These are phyloP conservation scores for Hypseocharis bilobata DNA, from an alignment of 441 rosid species.

Conservation along the genomic window DNA sequence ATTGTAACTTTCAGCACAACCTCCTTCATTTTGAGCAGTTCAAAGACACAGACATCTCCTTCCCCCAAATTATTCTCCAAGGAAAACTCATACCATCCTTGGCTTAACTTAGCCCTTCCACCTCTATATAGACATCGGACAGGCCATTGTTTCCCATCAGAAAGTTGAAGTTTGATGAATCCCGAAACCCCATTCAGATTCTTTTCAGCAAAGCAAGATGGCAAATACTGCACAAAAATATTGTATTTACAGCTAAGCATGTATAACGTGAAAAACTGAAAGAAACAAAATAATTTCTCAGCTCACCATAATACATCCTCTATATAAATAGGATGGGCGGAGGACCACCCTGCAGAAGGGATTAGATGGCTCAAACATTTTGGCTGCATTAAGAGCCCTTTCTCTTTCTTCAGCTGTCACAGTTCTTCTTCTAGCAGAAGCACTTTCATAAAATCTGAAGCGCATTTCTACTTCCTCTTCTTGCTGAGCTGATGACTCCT, in stretches of 20 bases:
- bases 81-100: conserved; percentile 89
- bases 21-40: conserved; percentile 64
- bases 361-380: conserved; percentile 74
- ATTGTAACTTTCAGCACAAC: conserved; percentile 74
- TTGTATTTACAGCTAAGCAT: not conserved
- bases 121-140: conserved; percentile 80
- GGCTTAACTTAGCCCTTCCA: conserved; percentile 85
- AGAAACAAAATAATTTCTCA: not conserved
- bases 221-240: conserved; percentile 59
- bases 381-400: conserved; percentile 77
- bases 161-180: conserved; percentile 69
- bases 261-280: not conserved
- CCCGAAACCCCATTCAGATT: conserved; percentile 77
- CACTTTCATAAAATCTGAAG: conserved; percentile 80
- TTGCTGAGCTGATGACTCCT: conserved; percentile 33
- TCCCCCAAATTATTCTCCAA: conserved; percentile 82
- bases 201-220: conserved; percentile 91
- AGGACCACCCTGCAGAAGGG: conserved; percentile 95
- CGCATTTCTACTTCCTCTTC: conserved; percentile 57
- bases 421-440: conserved; percentile 85
- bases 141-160: conserved; percentile 83
- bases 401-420: conserved; percentile 94
- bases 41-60: conserved; percentile 90
- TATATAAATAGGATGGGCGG: conserved; percentile 85
- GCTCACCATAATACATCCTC: conserved; percentile 95